Percentiles rank a stretch among this genome's conserved stretches.
Evolutionary conservation across 495 filamentous ascomycete species (phyloP).

Genomic region (Neurospora discreta): DNA sequence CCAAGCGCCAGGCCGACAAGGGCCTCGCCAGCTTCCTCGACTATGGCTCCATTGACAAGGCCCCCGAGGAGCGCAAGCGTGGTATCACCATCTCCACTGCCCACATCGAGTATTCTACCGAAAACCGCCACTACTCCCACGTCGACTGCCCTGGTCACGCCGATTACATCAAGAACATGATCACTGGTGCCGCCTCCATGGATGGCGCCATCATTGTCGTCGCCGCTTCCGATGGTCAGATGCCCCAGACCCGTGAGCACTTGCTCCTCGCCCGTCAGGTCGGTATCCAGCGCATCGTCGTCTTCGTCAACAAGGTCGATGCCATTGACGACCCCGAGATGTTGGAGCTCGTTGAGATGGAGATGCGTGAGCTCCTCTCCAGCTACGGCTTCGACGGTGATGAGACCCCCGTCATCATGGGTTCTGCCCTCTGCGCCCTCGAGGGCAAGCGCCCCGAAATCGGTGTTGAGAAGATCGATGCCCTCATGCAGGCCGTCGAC

Average conservation of each 20-base stretch:
- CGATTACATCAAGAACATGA: slow-evolving; percentile 99
- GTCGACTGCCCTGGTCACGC: slow-evolving; percentile 99
- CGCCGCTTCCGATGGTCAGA: slow-evolving; percentile 96
- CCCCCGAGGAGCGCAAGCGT: slow-evolving; percentile 97
- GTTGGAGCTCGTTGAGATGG: slow-evolving; percentile 99
- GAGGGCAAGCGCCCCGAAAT: slow-evolving; percentile 80
- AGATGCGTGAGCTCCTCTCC: slow-evolving; percentile 92
- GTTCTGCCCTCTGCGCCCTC: slow-evolving; percentile 92
- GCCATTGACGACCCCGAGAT: slow-evolving; percentile 94
- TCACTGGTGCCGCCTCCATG: slow-evolving; percentile 95
- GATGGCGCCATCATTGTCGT: slow-evolving; percentile 98
- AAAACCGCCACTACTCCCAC: slow-evolving; percentile 90
- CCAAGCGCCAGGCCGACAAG: slow-evolving; percentile 90
- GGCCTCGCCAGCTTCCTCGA: slow-evolving; percentile 88
- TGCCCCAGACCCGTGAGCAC: slow-evolving; percentile 99
- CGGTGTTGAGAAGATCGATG: slow-evolving; percentile 72
- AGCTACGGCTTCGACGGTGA: slow-evolving; percentile 97
- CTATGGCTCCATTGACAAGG: slow-evolving; percentile 96
- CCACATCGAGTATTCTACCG: slow-evolving; percentile 95
- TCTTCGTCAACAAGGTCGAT: slow-evolving; percentile 99
- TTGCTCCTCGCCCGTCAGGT: slow-evolving; percentile 95
- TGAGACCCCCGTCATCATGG: slow-evolving; percentile 90
- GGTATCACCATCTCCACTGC: slow-evolving; percentile 98
- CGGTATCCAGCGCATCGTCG: slow-evolving; percentile 92
- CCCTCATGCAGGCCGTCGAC: slow-evolving; percentile 82